Conservation (phyloP, 2,329 filamentous ascomycete species). For the Biscogniauxia marginata region DNA sequence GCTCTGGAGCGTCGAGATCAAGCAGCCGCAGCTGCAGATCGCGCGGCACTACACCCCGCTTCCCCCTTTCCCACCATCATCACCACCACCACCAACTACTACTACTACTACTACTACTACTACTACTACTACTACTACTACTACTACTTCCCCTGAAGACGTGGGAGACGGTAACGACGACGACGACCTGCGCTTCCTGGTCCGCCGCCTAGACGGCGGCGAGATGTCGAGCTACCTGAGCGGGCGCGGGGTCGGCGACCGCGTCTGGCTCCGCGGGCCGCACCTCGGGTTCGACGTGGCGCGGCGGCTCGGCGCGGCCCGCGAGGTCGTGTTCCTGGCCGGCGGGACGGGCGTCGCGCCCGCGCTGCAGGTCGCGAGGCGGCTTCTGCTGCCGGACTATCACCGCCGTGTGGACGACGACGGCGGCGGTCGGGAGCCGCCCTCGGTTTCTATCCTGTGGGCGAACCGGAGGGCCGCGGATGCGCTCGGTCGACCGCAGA, state of each 20-base stretch:
- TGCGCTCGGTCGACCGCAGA: slow-evolving; percentile 52
- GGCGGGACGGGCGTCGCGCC: slow-evolving; percentile 92
- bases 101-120: too few species aligned
- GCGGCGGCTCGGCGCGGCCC: slow-evolving; percentile 17
- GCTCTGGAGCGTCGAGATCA: slow-evolving; percentile 87
- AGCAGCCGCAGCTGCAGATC: slow-evolving; percentile 92
- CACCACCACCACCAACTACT: not conserved
- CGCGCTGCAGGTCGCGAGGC: slow-evolving; percentile 75
- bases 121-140: too few species aligned
- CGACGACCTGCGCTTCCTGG: slow-evolving; percentile 65
- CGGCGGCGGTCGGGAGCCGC: slow-evolving; percentile 23
- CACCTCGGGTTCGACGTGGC: slow-evolving; percentile 62
- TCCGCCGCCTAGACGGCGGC: slow-evolving; percentile 74
- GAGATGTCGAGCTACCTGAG: slow-evolving; percentile 85
- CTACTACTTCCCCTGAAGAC: slow-evolving; percentile 1
- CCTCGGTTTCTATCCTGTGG: slow-evolving; percentile 74
- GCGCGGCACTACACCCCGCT: slow-evolving; percentile 88
- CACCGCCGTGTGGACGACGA: slow-evolving; percentile 25
- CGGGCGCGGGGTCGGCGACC: slow-evolving; percentile 57
- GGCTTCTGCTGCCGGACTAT: slow-evolving; percentile 46
- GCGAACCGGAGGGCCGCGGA: slow-evolving; percentile 69
- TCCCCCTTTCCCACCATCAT: slow-evolving; percentile 55
- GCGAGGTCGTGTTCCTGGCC: slow-evolving; percentile 75
- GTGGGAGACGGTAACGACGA: slow-evolving; percentile 25
- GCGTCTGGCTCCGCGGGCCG: slow-evolving; percentile 77